These are phyloP conservation scores for Dioscorea alata DNA, from an alignment of 106 monocot genomes.

Conservation along the genomic window DNA sequence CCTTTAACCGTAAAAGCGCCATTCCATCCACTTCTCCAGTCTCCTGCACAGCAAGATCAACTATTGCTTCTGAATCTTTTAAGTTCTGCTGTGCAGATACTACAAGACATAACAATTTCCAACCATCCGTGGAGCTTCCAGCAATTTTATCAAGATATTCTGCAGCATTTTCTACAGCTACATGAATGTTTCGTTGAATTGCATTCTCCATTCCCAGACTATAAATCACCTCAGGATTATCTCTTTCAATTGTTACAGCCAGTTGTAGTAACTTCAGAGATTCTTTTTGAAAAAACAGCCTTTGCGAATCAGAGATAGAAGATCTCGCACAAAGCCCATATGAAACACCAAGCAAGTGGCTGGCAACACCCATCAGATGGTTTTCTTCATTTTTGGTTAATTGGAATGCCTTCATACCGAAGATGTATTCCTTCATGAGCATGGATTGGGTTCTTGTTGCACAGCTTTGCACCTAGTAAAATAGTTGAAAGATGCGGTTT, in stretches of 20 bases:
- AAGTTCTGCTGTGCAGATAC: conserved; percentile 50
- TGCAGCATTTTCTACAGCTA: conserved; percentile 40
- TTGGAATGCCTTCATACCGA: conserved; percentile 35
- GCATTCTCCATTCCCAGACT: conserved; percentile 55
- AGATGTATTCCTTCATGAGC: conserved; percentile 52
- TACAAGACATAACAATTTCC: conserved; percentile 62
- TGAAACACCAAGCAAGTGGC: conserved; percentile 56
- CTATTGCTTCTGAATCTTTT: conserved; percentile 56
- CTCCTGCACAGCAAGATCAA: conserved; percentile 67
- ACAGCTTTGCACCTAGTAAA: conserved; percentile 65
- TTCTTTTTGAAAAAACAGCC: conserved; percentile 37
- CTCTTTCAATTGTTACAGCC: conserved; percentile 36
- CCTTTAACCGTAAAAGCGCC: conserved; percentile 58
- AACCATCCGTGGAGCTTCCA: conserved; percentile 60
- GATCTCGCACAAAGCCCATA: conserved; percentile 38
- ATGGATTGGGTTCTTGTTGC: conserved; percentile 24
- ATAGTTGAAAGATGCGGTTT: conserved; percentile 43
- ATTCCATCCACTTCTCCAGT: conserved; percentile 43
- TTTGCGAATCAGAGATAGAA: conserved; percentile 42
- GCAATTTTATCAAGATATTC: conserved; percentile 49
- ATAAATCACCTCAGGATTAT: conserved; percentile 52
- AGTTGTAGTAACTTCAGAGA: conserved; percentile 31
- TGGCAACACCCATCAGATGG: conserved; percentile 43
- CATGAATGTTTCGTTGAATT: conserved; percentile 41
- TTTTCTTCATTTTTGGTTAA: conserved; percentile 15